Evolutionary conservation across 129 eudicot species (phyloP), one percentile per base, ranked within the genome.

Genomic region (Sambucus nigra): DNA sequence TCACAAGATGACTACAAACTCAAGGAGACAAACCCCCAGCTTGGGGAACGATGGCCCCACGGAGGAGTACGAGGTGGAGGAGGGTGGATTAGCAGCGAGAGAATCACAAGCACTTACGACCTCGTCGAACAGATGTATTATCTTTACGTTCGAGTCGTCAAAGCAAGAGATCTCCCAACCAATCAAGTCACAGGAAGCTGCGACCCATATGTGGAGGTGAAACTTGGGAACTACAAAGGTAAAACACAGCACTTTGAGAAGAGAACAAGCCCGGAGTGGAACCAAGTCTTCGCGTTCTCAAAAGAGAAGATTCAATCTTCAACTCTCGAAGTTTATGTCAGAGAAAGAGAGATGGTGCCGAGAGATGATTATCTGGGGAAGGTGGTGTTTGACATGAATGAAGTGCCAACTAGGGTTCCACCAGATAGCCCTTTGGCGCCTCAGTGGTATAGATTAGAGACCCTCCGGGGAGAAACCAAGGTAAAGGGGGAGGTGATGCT

Each of bases 21-120:
- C 72, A 87, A 87, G 65, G 88, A 79, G 55, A 81, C 84, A 0
- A 87, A 70, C 53, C 89, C 86, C 14, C 79, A 74, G 63, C 79
- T 79, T 10, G 89, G 96, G 40, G 96, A 80, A 52, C 66, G 83
- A 41, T 87, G 96, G 96, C 96, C 96, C 16, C 93, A 83, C 17
- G 94, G 96, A 23, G 96, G 88, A 22, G 57, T 78, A 2, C 76
- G 81, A 18, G 94, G 96, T 1, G 97, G 97, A 2, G 87, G 98
- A 25, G 98, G 95, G 51, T 77, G 86, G 98, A 68, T 81, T 17
- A 69, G 69, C 61, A 70, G 84, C 24, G 98, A 85, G 42, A 76
- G 86, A 44, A 65, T 73, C 56, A 69, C 94, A 16, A 82, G 95
- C 75, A 85, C 98, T 24, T 85, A 80, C 41, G 87, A 80, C 42